Evolutionary conservation across 2,329 filamentous ascomycete species (phyloP).

Genomic region (Xylariales sp.): DNA sequence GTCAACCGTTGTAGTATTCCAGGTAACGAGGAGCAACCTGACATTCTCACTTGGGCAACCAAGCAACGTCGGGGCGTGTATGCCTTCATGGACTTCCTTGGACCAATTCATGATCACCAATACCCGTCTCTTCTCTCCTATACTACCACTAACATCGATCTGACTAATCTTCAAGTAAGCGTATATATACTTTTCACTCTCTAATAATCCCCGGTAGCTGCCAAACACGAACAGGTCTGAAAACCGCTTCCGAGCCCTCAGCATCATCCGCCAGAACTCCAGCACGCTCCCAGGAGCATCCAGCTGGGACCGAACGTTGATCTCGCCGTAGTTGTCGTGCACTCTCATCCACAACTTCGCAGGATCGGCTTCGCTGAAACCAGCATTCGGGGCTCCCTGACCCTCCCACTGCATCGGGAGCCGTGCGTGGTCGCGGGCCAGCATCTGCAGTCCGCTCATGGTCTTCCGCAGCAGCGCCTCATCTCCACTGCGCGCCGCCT

Average conservation of each 20-base stretch:
- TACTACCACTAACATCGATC: constrained; percentile 6
- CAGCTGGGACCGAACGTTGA: constrained; percentile 52
- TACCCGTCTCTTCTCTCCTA: constrained; percentile 21
- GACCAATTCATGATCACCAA: constrained; percentile 45
- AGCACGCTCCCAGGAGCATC: constrained; percentile 45
- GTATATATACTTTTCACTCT: constrained; percentile 50
- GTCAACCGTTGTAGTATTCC: background rate
- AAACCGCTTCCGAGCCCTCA: constrained; percentile 49
- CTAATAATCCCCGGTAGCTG: constrained; percentile 48
- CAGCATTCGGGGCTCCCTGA: constrained; percentile 48
- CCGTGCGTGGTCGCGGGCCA: constrained; percentile 60
- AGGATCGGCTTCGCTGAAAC: constrained; percentile 45
- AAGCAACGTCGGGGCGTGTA: constrained; percentile 19
- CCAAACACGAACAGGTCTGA: constrained; percentile 60
- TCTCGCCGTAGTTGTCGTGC: constrained; percentile 50
- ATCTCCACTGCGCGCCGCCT: constrained; percentile 31
- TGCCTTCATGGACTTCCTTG: constrained; percentile 20
- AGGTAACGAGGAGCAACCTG: constrained; percentile 22
- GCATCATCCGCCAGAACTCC: constrained; percentile 53
- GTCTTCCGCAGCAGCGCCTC: constrained; percentile 36
- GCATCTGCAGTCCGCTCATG: constrained; percentile 47
- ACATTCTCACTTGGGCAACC: constrained; percentile 12
- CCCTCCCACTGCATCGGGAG: constrained; percentile 64
- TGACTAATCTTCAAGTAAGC: constrained; percentile 43
- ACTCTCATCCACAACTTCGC: constrained; percentile 63